Base-by-base conservation (phyloP, 108 stramenopile species). In the Nitzschia putrida region DNA sequence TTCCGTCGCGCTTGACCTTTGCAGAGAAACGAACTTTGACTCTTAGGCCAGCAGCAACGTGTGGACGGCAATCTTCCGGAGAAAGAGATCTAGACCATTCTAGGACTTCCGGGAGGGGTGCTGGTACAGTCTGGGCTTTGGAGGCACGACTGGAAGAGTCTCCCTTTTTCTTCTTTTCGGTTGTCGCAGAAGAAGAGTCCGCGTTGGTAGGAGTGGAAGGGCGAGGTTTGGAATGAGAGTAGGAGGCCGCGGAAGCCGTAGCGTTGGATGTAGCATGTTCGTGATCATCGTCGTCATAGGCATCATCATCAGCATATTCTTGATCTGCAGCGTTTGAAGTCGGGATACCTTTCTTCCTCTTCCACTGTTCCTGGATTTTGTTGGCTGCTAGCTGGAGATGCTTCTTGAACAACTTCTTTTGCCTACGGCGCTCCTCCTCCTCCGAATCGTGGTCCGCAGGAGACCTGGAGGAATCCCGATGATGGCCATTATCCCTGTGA, bases 21-120 rank as follows among this genome's bases (percentile, higher is more conserved):
- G 84, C 82, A 13, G 86, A 78, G 47, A 93, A 93, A 1, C 89
- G 86, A 0, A 93, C 82, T 53, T 87, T 90, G 64, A 90, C 86
- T 54, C 89, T 53, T 61, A 87, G 23, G 8, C 89, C 89, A 12
- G 59, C 42, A 11, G 52, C 44, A 23, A 90, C 66, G 57, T 77
- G 61, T 49, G 68, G 69, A 3, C 88, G 76, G 60, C 80, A 69
- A 52, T 71, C 61, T 59, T 83, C 76, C 2, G 54, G 42, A 11
- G 81, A 55, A 22, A 77, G 52, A 5, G 55, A 44, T n/a, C 54
- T 63, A 8, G 73, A 68, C 80, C 83, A 84, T 14, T 74, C 58
- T 3, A 86, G 37, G 8, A 88, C 74, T 49, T 82, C 75, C 8
- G 73, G 75, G 5, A 64, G 55, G 20, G 91, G 91, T 43, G 88